A percentile compares a stretch with the other conserved stretches of the same genome.
Conservation (phyloP, 225 moss, liverwort and hornwort genomes). For the Marchantia polymorpha region DNA sequence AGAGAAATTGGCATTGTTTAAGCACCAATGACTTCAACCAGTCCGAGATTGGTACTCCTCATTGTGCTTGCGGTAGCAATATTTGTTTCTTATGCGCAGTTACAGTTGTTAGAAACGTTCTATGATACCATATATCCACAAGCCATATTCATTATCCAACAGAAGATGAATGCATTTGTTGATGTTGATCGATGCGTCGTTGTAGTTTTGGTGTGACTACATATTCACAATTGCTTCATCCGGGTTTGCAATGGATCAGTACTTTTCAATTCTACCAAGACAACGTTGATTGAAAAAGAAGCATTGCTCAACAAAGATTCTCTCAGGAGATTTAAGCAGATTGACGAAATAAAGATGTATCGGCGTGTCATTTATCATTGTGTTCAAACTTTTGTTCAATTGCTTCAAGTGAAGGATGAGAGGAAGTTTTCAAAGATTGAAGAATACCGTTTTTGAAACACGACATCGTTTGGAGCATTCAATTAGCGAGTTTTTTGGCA, state of each 20-base stretch:
- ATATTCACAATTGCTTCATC: conserved; percentile 36
- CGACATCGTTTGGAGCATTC: too few relatives aligned
- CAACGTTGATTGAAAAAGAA: conserved; percentile 20
- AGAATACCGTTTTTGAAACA: too few relatives aligned
- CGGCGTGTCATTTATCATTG: background rate
- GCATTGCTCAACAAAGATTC: conserved; percentile 7
- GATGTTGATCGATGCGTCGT: conserved; percentile 5
- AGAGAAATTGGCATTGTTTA: too few relatives aligned
- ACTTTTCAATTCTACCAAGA: conserved; percentile 23
- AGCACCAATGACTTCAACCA: background rate
- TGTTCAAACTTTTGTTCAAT: background rate
- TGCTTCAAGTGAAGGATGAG: conserved; percentile 1
- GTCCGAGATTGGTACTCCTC: background rate
- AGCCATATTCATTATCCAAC: too few relatives aligned
- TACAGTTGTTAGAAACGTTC: too few relatives aligned
- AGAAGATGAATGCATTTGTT: too few relatives aligned
- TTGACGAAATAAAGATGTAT: conserved; percentile 43
- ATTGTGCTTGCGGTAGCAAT: background rate
- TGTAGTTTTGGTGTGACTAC: conserved; percentile 21
- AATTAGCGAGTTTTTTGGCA: too few relatives aligned
- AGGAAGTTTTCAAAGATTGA: background rate
- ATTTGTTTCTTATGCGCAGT: background rate
- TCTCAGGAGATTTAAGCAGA: background rate
- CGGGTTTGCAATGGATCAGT: conserved; percentile 43
- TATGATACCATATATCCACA: too few relatives aligned